Evolutionary conservation across 2,329 filamentous ascomycete genomes (phyloP), one percentile per base, ranked within the genome.

Genomic region (Neurospora sp.): DNA sequence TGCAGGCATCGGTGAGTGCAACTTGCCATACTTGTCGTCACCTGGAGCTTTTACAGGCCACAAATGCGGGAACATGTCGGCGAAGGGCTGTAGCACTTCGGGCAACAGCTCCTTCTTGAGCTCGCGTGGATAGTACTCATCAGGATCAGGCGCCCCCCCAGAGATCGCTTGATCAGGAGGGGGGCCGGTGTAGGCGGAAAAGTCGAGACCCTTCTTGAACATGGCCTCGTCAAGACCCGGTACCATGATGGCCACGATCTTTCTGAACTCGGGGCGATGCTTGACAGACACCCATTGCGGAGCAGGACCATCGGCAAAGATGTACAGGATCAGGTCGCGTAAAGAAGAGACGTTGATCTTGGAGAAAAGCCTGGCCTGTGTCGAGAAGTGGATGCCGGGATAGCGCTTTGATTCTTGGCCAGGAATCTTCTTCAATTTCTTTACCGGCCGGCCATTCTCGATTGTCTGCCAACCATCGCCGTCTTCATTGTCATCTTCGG

Each of bases 1-100:
- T 1, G 92, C 89, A 72, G 92, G 88, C 40, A 98, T 82, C 2
- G 96, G 94, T 4, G 96, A 98, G 79, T 96, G 91, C 77, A 99
- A 88, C 77, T 89, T 91, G 74, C 87, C 88, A 76, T 90, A 87
- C 77, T 89, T 92, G 74, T 93, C 91, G 78, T 98, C 95, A 4
- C 94, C 96, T 2, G 93, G 92, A 0, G 93, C 91, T 77, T 89
- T 91, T 70, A 97, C 88, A 10, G 94, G 95, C 93, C 96, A 97
- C 46, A 97, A 82, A 75, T 96, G 91, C 8, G 89, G 84, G 74
- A 99, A 98, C 78, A 97, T 92, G 71, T 92, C 88, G 52, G 91
- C 89, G 70, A 97, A 87, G 1, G 89, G 88, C 77, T 88, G 83
- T 43, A 93, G 76, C 11, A 84, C 82, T 23, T 82, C 78, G 1